These are phyloP conservation scores for Sphagnum magellanicum DNA, from an alignment of 228 moss, liverwort and hornwort species.

Conservation along the genomic window DNA sequence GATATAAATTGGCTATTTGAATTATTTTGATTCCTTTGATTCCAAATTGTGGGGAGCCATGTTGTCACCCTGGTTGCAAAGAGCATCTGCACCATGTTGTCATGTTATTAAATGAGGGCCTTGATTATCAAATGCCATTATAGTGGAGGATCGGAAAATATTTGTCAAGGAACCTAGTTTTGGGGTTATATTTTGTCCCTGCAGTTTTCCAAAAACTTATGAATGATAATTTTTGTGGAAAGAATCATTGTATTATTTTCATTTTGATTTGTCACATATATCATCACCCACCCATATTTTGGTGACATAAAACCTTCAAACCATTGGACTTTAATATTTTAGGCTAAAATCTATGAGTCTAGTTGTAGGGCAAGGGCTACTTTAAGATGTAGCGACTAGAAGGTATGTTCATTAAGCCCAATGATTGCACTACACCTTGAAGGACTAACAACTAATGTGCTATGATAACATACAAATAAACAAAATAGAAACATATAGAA, in stretches of 20 bases:
- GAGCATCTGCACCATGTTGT: no score
- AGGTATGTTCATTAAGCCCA: constrained; percentile 16
- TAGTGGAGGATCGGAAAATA: no score
- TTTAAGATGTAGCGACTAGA: constrained; percentile 76
- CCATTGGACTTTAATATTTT: not conserved
- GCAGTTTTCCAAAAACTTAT: constrained; percentile 68
- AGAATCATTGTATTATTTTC: constrained; percentile 66
- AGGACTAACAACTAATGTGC: no score
- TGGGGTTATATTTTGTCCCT: constrained; percentile 1
- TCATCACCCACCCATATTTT: not conserved
- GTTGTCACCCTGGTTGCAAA: no score
- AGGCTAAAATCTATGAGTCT: constrained; percentile 1
- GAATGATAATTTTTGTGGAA: constrained; percentile 66
- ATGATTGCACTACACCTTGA: no score
- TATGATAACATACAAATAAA: no score
- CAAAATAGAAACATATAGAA: no score
- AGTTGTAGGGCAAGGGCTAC: constrained; percentile 69
- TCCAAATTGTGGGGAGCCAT: no score
- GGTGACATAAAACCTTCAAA: not conserved
- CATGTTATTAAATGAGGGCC: no score
- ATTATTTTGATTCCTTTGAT: not conserved
- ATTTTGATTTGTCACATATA: constrained; percentile 27
- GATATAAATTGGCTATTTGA: not conserved
- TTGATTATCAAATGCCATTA: no score
- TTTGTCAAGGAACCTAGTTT: no score